Evolutionary conservation across 2,329 filamentous ascomycete genomes (phyloP), one percentile per base, ranked within the genome.

Genomic region (Phoma sp.): DNA sequence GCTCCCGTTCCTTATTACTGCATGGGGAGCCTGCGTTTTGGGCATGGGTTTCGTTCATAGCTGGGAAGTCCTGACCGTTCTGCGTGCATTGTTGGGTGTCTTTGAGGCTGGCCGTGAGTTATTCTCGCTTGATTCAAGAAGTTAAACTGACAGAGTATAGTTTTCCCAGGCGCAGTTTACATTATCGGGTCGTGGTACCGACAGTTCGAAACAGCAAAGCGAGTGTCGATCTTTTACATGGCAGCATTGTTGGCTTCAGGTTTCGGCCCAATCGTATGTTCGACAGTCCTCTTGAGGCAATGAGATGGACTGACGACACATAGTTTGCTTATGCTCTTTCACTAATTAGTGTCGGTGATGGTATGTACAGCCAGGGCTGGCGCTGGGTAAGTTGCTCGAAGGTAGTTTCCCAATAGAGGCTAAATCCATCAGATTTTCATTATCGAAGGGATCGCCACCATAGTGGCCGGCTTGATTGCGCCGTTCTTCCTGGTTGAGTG

Each of bases 291-390:
- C n/a, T 11, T 10, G 10, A 9, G 3, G 5, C 10, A 9, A 11
- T 4, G 25, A 25, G 7, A 9, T 36, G 26, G 18, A 53, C 49
- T 61, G 25, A 56, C 30, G 4, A 15, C 2, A 6, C 1, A 3
- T 47, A 65, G 62, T 64, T 74, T 30, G 71, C 72, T 2, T 73
- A 73, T 37, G 67, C 61, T 4, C 39, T 74, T 5, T 72, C 70
- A 0, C 53, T 72, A 15, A 74, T 74, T 23, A 49, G 55, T 10
- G 68, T 72, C 4, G 71, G 70, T 2, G 57, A 71, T 40, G 68
- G 70, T 4, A 68, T 66, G 55, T 73, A 71, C 42, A 38, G 50
- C 3, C 57, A 61, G 25, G 71, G 71, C 6, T 72, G 71, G 70
- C 55, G 70, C 33, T 71, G 69, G 50, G 50, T 53, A 30, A 15